Conservation (phyloP, 352 stramenopile species). For the Hyaloperonospora arabidopsidis region DNA sequence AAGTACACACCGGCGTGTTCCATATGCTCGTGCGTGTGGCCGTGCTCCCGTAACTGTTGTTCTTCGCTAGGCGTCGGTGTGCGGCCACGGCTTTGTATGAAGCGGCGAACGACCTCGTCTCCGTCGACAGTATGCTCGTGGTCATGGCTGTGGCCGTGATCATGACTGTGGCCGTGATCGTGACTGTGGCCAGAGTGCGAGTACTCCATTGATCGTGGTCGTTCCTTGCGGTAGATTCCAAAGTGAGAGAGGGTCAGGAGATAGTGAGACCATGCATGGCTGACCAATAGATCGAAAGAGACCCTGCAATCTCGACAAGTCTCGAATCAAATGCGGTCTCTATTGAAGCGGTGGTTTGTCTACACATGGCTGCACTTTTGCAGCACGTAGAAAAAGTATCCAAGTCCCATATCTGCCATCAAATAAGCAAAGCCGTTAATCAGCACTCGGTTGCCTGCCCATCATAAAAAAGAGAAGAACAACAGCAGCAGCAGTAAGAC, state of each 20-base stretch:
- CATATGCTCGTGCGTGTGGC: conserved; percentile 85
- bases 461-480: not conserved
- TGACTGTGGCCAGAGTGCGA: conserved; percentile 33
- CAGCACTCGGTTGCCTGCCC: not conserved
- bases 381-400: conserved; percentile 58
- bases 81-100: conserved; percentile 49
- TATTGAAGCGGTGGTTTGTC: not conserved
- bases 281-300: conserved; percentile 4
- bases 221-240: too few relatives aligned
- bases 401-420: conserved; percentile 39
- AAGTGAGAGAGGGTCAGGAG: too few relatives aligned
- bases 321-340: not conserved
- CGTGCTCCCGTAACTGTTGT: conserved; percentile 69
- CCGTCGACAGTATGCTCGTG: conserved; percentile 42
- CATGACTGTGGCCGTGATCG: conserved; percentile 28
- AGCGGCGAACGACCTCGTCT: conserved; percentile 64
- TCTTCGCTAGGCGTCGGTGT: conserved; percentile 67
- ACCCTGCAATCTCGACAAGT: not conserved
- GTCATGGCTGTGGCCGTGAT: conserved; percentile 27
- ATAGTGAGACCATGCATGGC: not conserved
- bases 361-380: conserved; percentile 27
- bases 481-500: not conserved
- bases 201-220: conserved; percentile 20
- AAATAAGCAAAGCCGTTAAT: conserved; percentile 3
- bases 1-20: conserved; percentile 71